A percentile compares a stretch with the other conserved stretches of the same genome.
These are phyloP conservation scores for Puya raimondii DNA, from an alignment of 176 grass and related monocot species.

Conservation along the genomic window DNA sequence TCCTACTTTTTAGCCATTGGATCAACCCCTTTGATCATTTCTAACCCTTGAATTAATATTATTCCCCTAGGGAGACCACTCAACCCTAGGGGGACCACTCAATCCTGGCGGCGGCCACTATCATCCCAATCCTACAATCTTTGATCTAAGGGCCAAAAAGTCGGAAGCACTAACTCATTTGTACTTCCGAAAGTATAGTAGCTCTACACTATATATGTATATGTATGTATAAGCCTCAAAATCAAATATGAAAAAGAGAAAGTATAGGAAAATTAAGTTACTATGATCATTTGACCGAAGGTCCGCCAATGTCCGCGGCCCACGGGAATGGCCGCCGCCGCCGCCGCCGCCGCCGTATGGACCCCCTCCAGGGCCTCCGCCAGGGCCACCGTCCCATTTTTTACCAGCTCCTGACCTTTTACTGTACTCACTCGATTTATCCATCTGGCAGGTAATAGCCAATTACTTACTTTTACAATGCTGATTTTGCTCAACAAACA, in stretches of 20 bases:
- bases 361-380: constrained; percentile 52
- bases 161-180: too few species aligned
- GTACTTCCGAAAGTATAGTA: too few species aligned
- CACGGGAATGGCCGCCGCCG: constrained; percentile 31
- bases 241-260: not conserved
- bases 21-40: too few species aligned
- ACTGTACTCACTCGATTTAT: constrained; percentile 73
- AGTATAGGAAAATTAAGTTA: constrained; percentile 24
- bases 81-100: too few species aligned
- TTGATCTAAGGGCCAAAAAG: too few species aligned
- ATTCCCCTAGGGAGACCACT: too few species aligned
- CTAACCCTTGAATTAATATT: too few species aligned
- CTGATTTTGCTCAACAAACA: not conserved
- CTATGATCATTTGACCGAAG: constrained; percentile 68
- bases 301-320: constrained; percentile 67
- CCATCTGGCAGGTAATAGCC: constrained; percentile 29
- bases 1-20: too few species aligned
- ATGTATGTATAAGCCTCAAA: too few species aligned
- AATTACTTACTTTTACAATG: not conserved
- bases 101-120: too few species aligned
- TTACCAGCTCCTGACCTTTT: constrained; percentile 72
- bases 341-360: constrained; percentile 45
- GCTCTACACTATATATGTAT: too few species aligned
- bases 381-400: constrained; percentile 89
- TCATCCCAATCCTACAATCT: too few species aligned